A percentile compares a stretch with the other conserved stretches of the same genome.
Conservation (phyloP, 352 stramenopile species). For the Pythium biforme region DNA sequence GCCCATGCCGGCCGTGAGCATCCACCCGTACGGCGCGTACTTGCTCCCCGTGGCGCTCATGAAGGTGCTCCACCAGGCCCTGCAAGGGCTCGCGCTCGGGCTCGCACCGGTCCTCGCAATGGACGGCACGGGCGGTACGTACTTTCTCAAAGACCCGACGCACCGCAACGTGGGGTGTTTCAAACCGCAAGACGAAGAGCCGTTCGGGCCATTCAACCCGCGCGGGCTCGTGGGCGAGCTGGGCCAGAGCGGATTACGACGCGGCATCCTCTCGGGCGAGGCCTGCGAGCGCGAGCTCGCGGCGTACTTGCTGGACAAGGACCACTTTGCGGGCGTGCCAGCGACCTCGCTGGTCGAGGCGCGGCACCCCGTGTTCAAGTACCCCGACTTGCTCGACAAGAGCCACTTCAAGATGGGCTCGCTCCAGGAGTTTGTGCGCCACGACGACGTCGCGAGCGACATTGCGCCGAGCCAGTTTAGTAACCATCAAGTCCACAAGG, state of each 20-base stretch:
- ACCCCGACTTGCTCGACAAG: conserved; percentile 37
- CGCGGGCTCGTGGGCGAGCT: conserved; percentile 88
- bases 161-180: conserved; percentile 96
- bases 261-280: conserved; percentile 95
- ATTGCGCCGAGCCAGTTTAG: conserved; percentile 89
- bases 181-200: conserved; percentile 98
- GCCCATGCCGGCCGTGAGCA: conserved; percentile 65
- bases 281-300: conserved; percentile 96
- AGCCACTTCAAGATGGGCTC: conserved; percentile 94
- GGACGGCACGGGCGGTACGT: conserved; percentile 97
- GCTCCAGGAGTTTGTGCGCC: conserved; percentile 96
- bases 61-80: conserved; percentile 84
- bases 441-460: conserved; percentile 95
- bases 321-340: conserved; percentile 81
- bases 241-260: conserved; percentile 80
- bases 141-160: conserved; percentile 95
- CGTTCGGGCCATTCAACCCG: conserved; percentile 97
- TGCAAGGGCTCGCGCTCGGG: conserved; percentile 89
- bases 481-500: conserved; percentile 96
- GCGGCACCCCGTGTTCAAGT: conserved; percentile 78
- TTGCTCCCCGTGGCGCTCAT: conserved; percentile 73
- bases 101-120: conserved; percentile 91
- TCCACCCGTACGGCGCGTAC: conserved; percentile 77
- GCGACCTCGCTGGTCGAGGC: conserved; percentile 80
- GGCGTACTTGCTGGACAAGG: conserved; percentile 95